Base-by-base conservation (phyloP, 106 monocot genomes). In the Allium cepa region DNA sequence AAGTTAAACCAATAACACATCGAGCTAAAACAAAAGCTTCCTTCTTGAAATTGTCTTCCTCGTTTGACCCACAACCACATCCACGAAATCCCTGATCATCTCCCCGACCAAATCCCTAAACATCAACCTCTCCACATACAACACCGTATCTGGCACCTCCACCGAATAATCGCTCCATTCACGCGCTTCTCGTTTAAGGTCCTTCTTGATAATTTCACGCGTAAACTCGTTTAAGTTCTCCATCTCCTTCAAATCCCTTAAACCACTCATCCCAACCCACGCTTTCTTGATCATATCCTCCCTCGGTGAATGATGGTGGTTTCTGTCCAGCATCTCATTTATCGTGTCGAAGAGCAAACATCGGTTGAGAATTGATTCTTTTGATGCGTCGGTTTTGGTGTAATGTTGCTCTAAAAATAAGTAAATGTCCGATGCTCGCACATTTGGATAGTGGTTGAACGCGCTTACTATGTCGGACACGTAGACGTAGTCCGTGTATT, bases 81-180 rank as follows among this genome's bases (percentile, higher is more conserved):
- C 72, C 18, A 79, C 80, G 15, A 99, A 82, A 12, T 81, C 80
- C 17, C 82, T 58, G 76, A 99, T 99, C 68, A 80, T 71, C 64
- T 99, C 92, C 1, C 71, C 90, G 10, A 99, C 79, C 3, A 99
- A 86, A 65, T 99, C 97, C 79, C 93, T 99, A 76, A 90, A 99
- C 49, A 99, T 28, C 69, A 78, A 75, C 72, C 92, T 74, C 58
- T 99, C 97, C 72, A 99, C 85, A 70, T 83, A 77, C 57, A 99
- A 79, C 36, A 99, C 84, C 22, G 84, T 86, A 16, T 83, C 85
- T 0, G 92, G 90, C 72, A 93, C 76, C 69, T 99, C 97, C 18
- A 46, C 61, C 0, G 81, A 67, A 47, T 78, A 61, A 13, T 57
- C 63, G 15, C 18, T 63, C 92, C 95, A 91, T 11, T 46, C 62